A percentile compares a stretch with the other conserved stretches of the same genome.
These are phyloP conservation scores for Xylariaceae sp. DNA, from an alignment of 2,329 filamentous ascomycete species.

Conservation along the genomic window DNA sequence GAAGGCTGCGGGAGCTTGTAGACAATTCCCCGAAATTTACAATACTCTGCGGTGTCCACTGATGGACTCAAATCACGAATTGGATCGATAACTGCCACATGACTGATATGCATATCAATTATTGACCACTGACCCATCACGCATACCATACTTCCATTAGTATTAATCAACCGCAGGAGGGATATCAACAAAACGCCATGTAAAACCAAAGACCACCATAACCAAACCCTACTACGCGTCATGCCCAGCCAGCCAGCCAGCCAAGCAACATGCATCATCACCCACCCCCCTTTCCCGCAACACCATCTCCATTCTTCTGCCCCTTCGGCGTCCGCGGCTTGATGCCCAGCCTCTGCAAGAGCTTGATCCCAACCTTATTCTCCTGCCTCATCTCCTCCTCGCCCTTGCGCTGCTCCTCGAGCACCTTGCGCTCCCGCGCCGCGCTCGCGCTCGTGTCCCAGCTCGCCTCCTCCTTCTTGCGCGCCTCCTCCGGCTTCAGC, in stretches of 20 bases:
- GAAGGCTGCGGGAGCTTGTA: too few relatives aligned
- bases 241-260: background rate
- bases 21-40: too few relatives aligned
- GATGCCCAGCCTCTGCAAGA: slow-evolving; percentile 9
- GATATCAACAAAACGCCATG: background rate
- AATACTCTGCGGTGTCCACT: too few relatives aligned
- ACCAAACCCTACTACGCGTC: background rate
- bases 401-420: slow-evolving; percentile 31
- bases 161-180: too few relatives aligned
- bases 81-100: too few relatives aligned
- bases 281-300: background rate
- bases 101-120: too few relatives aligned
- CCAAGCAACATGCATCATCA: background rate
- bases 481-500: slow-evolving; percentile 56
- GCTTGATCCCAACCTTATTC: slow-evolving; percentile 32
- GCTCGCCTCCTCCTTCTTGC: slow-evolving; percentile 52
- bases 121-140: too few relatives aligned
- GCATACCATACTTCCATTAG: too few relatives aligned
- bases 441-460: slow-evolving; percentile 59
- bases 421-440: slow-evolving; percentile 41
- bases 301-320: background rate
- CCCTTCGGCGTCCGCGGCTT: slow-evolving; percentile 2
- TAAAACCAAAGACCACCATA: background rate
- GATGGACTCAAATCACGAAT: too few relatives aligned
- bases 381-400: slow-evolving; percentile 19